Percentiles rank a stretch among this genome's conserved stretches.
Evolutionary conservation across 345 rosid species (phyloP).

Genomic region (Durio zibethinus): DNA sequence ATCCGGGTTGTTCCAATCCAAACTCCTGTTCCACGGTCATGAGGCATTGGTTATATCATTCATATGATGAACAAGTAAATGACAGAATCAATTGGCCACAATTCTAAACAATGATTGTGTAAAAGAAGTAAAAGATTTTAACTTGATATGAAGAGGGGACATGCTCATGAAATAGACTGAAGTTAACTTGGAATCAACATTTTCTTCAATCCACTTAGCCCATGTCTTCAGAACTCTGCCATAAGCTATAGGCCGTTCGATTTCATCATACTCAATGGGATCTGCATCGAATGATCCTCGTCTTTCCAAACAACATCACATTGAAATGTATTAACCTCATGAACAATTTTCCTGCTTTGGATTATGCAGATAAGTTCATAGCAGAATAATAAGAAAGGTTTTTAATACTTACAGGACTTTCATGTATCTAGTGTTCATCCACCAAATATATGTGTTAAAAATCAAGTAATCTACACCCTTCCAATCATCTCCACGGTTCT

Average conservation of each 20-base stretch:
- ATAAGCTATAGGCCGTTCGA: constrained; percentile 39
- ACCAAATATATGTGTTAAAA: constrained; percentile 68
- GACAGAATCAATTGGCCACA: background rate
- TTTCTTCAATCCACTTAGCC: constrained; percentile 64
- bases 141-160: constrained; percentile 63
- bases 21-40: constrained; percentile 69
- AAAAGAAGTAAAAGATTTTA: background rate
- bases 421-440: constrained; percentile 42
- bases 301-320: constrained; percentile 21
- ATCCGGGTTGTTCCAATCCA: constrained; percentile 54
- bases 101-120: background rate
- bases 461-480: constrained; percentile 50
- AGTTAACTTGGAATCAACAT: constrained; percentile 48
- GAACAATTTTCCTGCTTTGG: background rate
- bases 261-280: constrained; percentile 54
- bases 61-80: background rate
- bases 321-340: background rate
- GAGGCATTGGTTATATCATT: too few species aligned
- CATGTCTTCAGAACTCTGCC: constrained; percentile 54
- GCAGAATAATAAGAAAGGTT: too few species aligned
- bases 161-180: constrained; percentile 33
- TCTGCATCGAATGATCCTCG: constrained; percentile 55
- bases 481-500: constrained; percentile 56
- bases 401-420: constrained; percentile 47
- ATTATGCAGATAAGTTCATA: background rate